Evolutionary conservation across 164 flowering plant species (phyloP).

Genomic region (Macadamia tetraphylla): DNA sequence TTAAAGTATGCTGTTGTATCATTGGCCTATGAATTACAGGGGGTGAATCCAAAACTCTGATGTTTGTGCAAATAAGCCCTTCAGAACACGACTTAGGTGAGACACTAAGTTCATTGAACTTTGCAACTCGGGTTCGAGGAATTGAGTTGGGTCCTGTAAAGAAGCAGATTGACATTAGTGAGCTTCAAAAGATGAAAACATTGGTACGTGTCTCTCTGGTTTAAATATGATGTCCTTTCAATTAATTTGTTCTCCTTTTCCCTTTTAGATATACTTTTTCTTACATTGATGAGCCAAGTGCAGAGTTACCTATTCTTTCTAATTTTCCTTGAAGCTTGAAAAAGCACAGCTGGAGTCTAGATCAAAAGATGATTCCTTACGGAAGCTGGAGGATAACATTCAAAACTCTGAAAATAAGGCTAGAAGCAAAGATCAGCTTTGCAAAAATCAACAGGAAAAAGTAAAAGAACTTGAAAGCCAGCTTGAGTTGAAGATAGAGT

Average conservation of each 20-base stretch:
- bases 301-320: not conserved
- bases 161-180: conserved; percentile 69
- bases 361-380: conserved; percentile 62
- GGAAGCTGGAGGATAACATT: conserved; percentile 63
- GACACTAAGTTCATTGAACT: conserved; percentile 77
- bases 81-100: conserved; percentile 71
- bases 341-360: conserved; percentile 60
- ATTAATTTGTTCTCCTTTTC: not conserved
- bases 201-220: conserved; percentile 39
- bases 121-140: conserved; percentile 84
- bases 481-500: conserved; percentile 34
- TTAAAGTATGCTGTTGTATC: too few species aligned
- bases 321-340: conserved; percentile 49
- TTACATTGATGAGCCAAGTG: not conserved
- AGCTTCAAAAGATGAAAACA: conserved; percentile 63
- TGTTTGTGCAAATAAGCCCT: conserved; percentile 95
- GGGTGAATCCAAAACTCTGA: conserved; percentile 80
- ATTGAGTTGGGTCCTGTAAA: conserved; percentile 79
- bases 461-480: conserved; percentile 71
- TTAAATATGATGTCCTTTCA: not conserved
- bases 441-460: conserved; percentile 61
- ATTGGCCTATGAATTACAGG: conserved; percentile 36
- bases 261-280: not conserved
- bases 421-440: conserved; percentile 55
- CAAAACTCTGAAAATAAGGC: conserved; percentile 60